Evolutionary conservation across 2,329 filamentous ascomycete species (phyloP).

Genomic region (Celoporthe dispersa): DNA sequence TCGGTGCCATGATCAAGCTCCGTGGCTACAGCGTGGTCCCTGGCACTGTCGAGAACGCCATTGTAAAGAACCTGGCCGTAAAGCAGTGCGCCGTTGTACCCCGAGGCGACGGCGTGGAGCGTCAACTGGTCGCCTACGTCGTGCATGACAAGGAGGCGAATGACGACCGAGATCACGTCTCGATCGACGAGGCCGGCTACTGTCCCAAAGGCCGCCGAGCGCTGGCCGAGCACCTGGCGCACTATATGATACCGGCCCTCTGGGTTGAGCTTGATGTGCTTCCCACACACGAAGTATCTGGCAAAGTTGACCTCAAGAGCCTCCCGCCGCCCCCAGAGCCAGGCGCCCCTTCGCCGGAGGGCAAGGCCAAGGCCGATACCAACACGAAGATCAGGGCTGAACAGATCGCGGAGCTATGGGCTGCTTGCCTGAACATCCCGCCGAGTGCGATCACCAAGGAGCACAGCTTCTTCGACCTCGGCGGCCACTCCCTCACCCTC

Average conservation of each 20-base stretch:
- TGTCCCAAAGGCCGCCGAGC: constrained; percentile 70
- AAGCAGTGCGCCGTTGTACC: constrained; percentile 69
- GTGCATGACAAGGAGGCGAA: constrained; percentile 64
- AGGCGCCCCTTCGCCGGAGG: constrained; percentile 39
- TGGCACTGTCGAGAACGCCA: constrained; percentile 74
- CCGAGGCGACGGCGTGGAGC: constrained; percentile 76
- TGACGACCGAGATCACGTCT: constrained; percentile 48
- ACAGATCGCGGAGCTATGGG: constrained; percentile 74
- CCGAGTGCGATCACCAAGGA: constrained; percentile 66
- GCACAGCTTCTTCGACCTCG: constrained; percentile 81
- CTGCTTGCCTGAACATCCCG: constrained; percentile 69
- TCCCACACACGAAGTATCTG: constrained; percentile 78
- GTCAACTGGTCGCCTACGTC: constrained; percentile 77
- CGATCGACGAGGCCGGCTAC: constrained; percentile 72
- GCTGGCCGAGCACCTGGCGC: constrained; percentile 69
- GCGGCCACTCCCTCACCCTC: constrained; percentile 78
- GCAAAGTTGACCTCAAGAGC: constrained; percentile 75
- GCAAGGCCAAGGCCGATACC: constrained; percentile 49
- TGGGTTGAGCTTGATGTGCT: constrained; percentile 76
- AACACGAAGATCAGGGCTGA: constrained; percentile 69
- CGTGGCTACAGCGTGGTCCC: constrained; percentile 80
- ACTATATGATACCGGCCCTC: constrained; percentile 81
- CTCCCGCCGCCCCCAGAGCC: constrained; percentile 66
- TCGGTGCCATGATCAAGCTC: constrained; percentile 81
- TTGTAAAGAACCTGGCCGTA: constrained; percentile 71